Percentiles rank a stretch among this genome's conserved stretches.
Evolutionary conservation across 2,329 filamentous ascomycete species (phyloP).

Genomic region (Rasamsonia emersonii): DNA sequence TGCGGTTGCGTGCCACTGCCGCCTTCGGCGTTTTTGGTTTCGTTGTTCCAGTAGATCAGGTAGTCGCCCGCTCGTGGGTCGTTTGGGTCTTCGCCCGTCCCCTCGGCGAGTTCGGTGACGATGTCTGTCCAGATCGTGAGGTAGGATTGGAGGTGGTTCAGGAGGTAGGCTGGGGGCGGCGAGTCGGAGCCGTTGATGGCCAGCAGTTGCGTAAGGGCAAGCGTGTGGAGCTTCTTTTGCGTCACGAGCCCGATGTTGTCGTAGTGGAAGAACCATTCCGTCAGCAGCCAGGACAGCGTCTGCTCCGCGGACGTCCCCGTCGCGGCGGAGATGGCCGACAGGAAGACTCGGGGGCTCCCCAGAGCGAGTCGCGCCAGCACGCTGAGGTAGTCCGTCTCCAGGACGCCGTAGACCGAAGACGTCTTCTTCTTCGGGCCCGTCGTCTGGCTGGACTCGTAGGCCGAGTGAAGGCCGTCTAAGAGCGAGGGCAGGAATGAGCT

Average conservation of each 20-base stretch:
- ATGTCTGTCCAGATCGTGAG: conserved; percentile 41
- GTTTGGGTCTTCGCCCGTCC: conserved; percentile 27
- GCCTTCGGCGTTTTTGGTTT: conserved; percentile 16
- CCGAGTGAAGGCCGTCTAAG: conserved; percentile 57
- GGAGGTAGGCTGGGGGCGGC: conserved; percentile 32
- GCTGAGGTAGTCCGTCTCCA: conserved; percentile 76
- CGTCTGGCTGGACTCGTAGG: conserved; percentile 66
- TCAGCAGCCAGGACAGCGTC: conserved; percentile 34
- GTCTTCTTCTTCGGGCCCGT: conserved; percentile 68
- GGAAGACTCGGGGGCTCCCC: conserved; percentile 61
- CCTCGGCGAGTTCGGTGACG: conserved; percentile 36
- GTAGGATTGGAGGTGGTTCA: conserved; percentile 38
- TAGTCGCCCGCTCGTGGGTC: conserved; percentile 29
- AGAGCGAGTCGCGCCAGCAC: conserved; percentile 72
- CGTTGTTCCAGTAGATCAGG: conserved; percentile 30
- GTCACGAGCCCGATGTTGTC: conserved; percentile 39
- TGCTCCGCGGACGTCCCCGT: conserved; percentile 25
- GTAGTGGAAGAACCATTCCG: conserved; percentile 42
- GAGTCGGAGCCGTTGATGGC: conserved; percentile 27
- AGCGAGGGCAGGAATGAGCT: conserved; percentile 56
- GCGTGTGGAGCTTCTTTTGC: conserved; percentile 39
- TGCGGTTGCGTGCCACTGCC: conserved; percentile 14
- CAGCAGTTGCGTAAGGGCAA: conserved; percentile 39
- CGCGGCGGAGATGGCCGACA: conserved; percentile 40
- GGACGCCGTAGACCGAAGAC: conserved; percentile 61